phyloP scores from a whole-genome alignment of 2,329 filamentous ascomycete genomes.

The Bipolaris cookei region DNA sequence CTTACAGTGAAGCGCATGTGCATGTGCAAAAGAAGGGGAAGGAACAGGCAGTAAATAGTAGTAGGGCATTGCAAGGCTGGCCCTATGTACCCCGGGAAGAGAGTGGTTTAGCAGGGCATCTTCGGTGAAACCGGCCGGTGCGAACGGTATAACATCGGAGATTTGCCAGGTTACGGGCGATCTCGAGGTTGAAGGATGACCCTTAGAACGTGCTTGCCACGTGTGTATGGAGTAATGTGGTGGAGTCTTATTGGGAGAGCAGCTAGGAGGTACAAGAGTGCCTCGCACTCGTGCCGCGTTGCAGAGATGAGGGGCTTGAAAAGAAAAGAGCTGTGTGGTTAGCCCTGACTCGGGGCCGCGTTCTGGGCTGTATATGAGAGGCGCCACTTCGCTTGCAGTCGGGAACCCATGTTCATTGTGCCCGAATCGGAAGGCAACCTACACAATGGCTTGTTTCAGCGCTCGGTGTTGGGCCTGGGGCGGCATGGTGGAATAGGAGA shows the following conservation, averaged over 20 bases:
- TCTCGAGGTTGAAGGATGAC: not conserved
- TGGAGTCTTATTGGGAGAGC: not conserved
- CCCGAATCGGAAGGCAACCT: constrained; percentile 8
- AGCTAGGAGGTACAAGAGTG: not conserved
- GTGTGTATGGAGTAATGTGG: constrained; percentile 1
- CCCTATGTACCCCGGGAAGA: not conserved
- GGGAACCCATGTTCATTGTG: constrained; percentile 8
- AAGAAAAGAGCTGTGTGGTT: not conserved
- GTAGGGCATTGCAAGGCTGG: not conserved
- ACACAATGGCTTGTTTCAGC: constrained; percentile 17
- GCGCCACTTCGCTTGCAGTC: constrained; percentile 11
- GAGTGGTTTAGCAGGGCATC: not conserved
- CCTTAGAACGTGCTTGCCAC: constrained; percentile 3
- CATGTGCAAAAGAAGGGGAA: not conserved
- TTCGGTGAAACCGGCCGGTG: constrained; percentile 1
- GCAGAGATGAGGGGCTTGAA: not conserved
- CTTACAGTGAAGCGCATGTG: not conserved
- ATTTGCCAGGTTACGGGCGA: constrained; percentile 6
- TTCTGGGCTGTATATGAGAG: constrained; percentile 10
- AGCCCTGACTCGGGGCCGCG: not conserved
- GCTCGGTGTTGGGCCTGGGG: constrained; percentile 5
- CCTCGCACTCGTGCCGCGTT: not conserved
- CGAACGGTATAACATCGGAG: constrained; percentile 12
- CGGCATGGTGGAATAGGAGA: constrained; percentile 13
- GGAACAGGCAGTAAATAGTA: not conserved